Percentiles rank a stretch among this genome's conserved stretches.
Conservation (phyloP, 441 rosid species). For the Biscutella laevigata region DNA sequence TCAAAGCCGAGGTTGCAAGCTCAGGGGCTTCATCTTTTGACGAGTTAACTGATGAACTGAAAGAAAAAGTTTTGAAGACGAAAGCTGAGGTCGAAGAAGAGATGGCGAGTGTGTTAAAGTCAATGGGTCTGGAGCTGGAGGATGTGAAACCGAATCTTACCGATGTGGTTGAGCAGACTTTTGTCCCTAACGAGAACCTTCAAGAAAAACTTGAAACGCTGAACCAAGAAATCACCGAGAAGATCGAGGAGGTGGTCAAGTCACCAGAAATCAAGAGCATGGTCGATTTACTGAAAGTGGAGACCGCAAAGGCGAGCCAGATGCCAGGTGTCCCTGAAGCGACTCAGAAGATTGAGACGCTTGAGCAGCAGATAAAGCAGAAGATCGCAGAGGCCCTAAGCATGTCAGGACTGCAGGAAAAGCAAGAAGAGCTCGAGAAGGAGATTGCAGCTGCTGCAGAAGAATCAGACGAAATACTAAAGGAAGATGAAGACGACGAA, state of each 20-base stretch:
- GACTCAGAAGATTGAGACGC: slow-evolving; percentile 42
- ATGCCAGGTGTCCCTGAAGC: slow-evolving; percentile 31
- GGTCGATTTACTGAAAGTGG: slow-evolving; percentile 54
- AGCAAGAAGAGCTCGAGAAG: slow-evolving; percentile 41
- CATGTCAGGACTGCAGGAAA: slow-evolving; percentile 42
- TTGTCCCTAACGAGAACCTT: slow-evolving; percentile 18
- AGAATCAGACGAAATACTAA: slow-evolving; percentile 12
- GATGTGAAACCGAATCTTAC: slow-evolving; percentile 28
- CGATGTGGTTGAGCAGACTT: slow-evolving; percentile 27
- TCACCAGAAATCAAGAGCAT: slow-evolving; percentile 53
- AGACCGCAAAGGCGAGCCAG: slow-evolving; percentile 48
- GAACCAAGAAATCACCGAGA: slow-evolving; percentile 45
- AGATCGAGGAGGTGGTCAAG: slow-evolving; percentile 36
- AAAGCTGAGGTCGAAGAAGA: slow-evolving; percentile 49
- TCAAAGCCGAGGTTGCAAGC: slow-evolving; percentile 43
- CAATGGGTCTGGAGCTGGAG: slow-evolving; percentile 52
- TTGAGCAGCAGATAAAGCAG: slow-evolving; percentile 52
- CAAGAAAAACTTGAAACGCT: slow-evolving; percentile 35
- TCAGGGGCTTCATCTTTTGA: slow-evolving; percentile 42
- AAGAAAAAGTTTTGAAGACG: slow-evolving; percentile 36
- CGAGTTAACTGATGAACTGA: slow-evolving; percentile 47
- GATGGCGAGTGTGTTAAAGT: slow-evolving; percentile 37
- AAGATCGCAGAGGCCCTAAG: slow-evolving; percentile 44
- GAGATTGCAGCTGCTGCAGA: slow-evolving; percentile 36
- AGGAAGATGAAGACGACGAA: slow-evolving; percentile 17